Conservation (phyloP, 208 protist genomes). For the Leishmania major region DNA sequence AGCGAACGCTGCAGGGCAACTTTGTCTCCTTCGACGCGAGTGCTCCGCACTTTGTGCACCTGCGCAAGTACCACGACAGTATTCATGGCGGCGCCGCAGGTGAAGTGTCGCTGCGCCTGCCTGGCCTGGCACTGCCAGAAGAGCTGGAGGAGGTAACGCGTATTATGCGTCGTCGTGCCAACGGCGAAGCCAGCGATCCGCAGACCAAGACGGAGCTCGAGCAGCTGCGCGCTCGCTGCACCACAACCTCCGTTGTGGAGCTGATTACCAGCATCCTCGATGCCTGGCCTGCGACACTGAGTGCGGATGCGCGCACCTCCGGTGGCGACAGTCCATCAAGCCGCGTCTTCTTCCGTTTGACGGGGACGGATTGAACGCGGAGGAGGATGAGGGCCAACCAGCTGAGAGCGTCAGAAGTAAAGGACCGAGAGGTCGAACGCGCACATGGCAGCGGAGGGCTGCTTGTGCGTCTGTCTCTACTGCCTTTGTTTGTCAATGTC, state of each 20-base stretch:
- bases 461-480: not conserved
- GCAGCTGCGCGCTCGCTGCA: conserved; percentile 40
- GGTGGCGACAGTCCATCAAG: conserved; percentile 21
- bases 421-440: not conserved
- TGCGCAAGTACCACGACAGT: conserved; percentile 65
- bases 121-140: conserved; percentile 45
- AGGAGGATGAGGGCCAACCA: not conserved
- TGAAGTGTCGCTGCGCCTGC: conserved; percentile 59
- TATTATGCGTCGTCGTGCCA: conserved; percentile 34
- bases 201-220: conserved; percentile 44
- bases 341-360: conserved; percentile 78
- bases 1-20: conserved; percentile 54
- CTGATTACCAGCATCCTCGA: conserved; percentile 64
- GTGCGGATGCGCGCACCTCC: not conserved
- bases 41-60: conserved; percentile 54
- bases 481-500: not conserved
- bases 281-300: conserved; percentile 1
- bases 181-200: conserved; percentile 35
- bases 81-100: conserved; percentile 42
- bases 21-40: conserved; percentile 61
- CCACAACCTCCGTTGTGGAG: conserved; percentile 45
- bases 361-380: conserved; percentile 43
- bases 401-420: not conserved
- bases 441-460: not conserved
- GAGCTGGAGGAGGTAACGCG: conserved; percentile 51